These are phyloP conservation scores for Starmera amethionina DNA, from an alignment of 805 yeast genomes.

Conservation along the genomic window DNA sequence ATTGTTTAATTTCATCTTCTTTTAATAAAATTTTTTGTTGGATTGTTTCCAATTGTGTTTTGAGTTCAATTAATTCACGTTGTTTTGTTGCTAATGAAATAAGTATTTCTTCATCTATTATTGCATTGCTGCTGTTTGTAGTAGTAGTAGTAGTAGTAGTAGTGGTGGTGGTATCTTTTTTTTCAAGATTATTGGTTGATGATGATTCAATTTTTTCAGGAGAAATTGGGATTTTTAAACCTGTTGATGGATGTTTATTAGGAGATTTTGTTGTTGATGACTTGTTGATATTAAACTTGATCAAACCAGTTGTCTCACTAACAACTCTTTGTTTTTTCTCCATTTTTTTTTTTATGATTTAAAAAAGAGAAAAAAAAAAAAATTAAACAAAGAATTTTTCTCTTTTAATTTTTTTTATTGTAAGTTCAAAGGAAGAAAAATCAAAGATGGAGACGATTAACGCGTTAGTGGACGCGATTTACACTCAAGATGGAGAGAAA, in stretches of 20 bases:
- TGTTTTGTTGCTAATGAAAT: conserved; percentile 41
- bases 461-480: neutral
- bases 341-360: neutral
- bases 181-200: neutral
- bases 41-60: conserved; percentile 25
- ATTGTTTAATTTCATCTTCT: conserved; percentile 25
- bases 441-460: conserved; percentile 3
- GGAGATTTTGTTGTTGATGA: neutral
- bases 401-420: neutral
- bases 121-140: neutral
- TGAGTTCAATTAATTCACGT: conserved; percentile 39
- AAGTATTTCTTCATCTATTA: conserved; percentile 17
- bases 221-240: too few species aligned
- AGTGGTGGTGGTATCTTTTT: too few species aligned
- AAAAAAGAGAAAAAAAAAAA: too few species aligned
- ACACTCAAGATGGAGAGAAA: conserved; percentile 1
- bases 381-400: conserved; percentile 1
- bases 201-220: too few species aligned
- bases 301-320: conserved; percentile 43
- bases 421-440: conserved; percentile 6
- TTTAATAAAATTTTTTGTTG: conserved; percentile 28
- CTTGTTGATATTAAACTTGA: conserved; percentile 25
- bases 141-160: neutral
- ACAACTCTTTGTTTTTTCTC: conserved; percentile 28
- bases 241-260: neutral